Evolutionary conservation across 2,329 filamentous ascomycete genomes (phyloP), one percentile per base, ranked within the genome.

Genomic region (Cercospora citrullina): DNA sequence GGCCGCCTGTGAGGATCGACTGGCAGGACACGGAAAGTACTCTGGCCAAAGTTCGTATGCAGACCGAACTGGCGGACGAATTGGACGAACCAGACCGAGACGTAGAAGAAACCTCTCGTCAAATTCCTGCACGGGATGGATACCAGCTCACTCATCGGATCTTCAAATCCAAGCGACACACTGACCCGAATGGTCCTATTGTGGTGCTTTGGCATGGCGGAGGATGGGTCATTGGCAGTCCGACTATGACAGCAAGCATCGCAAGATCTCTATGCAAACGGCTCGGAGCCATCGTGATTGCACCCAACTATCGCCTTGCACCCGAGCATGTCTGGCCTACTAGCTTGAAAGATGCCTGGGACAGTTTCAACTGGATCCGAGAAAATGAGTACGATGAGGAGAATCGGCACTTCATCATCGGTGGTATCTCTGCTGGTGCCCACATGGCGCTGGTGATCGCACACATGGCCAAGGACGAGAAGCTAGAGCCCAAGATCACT

Each of bases 301-400:
- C 66, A n/a, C 71, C 71, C 9, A 63, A 65, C 21, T 82, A 82
- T 68, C 77, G 80, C 68, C 77, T 84, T 12, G 81, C 82, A 1
- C 83, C 83, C 0, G 80, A 84, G 65, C 68, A 81, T 69, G 77
- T 77, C 10, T 85, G 83, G 70, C 83, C 82, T 3, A 77, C 77
- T 1, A 77, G 79, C 18, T 73, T 79, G 8, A 73, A 81, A 39
- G 82, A 84, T 70, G 77, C 77, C 16, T 84, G 79, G 77, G 82
- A 84, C 73, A 79, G 78, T 4, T 71, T 84, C 63, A 72, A 80
- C 73, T 84, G 80, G 79, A 77, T 81, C 59, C 77, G 80, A n/a
- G n/a, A n/a, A 12, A 79, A 83, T 1, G 61, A 79, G 80, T 31
- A 48, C 39, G 39, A 45, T 72, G 30, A 65, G 74, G 4, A 72